Evolutionary conservation across 257 asterid genomes (phyloP), one percentile per base, ranked within the genome.

Genomic region (Marsdenia floribunda): DNA sequence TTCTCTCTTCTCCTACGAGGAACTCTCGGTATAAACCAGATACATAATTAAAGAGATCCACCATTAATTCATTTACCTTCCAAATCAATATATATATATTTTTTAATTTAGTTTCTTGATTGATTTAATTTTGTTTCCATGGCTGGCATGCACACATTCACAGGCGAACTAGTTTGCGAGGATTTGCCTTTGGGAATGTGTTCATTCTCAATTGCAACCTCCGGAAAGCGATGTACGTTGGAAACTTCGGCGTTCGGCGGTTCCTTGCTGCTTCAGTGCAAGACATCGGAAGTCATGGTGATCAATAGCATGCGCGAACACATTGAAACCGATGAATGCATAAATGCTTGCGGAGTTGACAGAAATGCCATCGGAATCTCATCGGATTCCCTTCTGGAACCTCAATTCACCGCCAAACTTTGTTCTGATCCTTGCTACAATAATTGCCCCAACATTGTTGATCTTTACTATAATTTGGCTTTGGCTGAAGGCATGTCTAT

Each of bases 381-480:
- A 38, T 89, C 98, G 13, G 98, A 93, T 44, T 86, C 90, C 47
- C 84, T 90, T 66, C 80, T 88, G 18, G 52, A 87, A 8, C 75
- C 93, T 10, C 85, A 70, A 12, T 93, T 91, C 82, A 75, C 85
- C 37, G n/a, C 77, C 26, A 74, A 81, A 67, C 92, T 92, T 46
- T 92, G 97, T 90, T 86, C 96, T 33, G 82, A 87, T 73, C 80
- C 73, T 5, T 92, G 98, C 79, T 84, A 82, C 78, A 79, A 74
- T 9, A 80, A 85, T 60, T 92, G 97, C 81, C 87, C 90, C 65
- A 90, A 90, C 82, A 81, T 93, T 59, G 76, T 90, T n/a, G 91
- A 89, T 78, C 97, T 92, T 29, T 89, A 90, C 70, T 85, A 80
- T 78, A 85, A 88, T 77, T 88, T 92, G 29, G 97, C 98, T 49